Conservation (phyloP, 2,329 filamentous ascomycete species). For the Aspergillus fumigatus region DNA sequence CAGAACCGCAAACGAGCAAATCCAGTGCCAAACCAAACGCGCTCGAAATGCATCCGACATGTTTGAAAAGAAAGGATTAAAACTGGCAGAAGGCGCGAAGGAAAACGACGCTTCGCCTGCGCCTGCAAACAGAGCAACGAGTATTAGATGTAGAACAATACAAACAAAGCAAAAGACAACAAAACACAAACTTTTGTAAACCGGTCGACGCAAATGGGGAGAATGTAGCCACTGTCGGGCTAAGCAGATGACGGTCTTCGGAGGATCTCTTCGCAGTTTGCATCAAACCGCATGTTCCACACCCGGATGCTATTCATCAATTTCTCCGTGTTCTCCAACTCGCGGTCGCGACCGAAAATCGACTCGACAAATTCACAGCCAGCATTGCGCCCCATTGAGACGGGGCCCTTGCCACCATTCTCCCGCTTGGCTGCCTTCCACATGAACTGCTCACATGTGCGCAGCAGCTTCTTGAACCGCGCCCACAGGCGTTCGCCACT, state of each 20-base stretch:
- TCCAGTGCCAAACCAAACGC: slow-evolving; percentile 29
- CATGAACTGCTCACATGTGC: slow-evolving; percentile 92
- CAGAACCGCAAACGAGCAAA: slow-evolving; percentile 24
- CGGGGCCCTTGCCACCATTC: slow-evolving; percentile 54
- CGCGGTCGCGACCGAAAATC: slow-evolving; percentile 86
- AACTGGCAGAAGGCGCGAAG: slow-evolving; percentile 2
- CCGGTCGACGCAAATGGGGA: background rate
- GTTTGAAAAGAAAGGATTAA: background rate
- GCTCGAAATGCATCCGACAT: slow-evolving; percentile 33
- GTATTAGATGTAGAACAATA: background rate
- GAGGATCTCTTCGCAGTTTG: slow-evolving; percentile 90
- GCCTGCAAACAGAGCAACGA: background rate
- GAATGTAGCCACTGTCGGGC: background rate
- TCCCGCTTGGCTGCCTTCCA: slow-evolving; percentile 77
- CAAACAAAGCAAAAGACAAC: background rate
- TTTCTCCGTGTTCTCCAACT: slow-evolving; percentile 84
- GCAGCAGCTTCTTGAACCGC: slow-evolving; percentile 80
- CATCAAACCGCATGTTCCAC: slow-evolving; percentile 92
- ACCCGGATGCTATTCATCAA: slow-evolving; percentile 84
- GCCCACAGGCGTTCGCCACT: slow-evolving; percentile 81
- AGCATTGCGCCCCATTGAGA: slow-evolving; percentile 82
- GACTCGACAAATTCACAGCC: slow-evolving; percentile 94
- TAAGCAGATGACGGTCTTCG: slow-evolving; percentile 45
- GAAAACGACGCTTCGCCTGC: background rate
- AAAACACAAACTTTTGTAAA: slow-evolving; percentile 9